Base-by-base conservation (phyloP, 2,329 filamentous ascomycete species). In the Cadophora gregata region DNA sequence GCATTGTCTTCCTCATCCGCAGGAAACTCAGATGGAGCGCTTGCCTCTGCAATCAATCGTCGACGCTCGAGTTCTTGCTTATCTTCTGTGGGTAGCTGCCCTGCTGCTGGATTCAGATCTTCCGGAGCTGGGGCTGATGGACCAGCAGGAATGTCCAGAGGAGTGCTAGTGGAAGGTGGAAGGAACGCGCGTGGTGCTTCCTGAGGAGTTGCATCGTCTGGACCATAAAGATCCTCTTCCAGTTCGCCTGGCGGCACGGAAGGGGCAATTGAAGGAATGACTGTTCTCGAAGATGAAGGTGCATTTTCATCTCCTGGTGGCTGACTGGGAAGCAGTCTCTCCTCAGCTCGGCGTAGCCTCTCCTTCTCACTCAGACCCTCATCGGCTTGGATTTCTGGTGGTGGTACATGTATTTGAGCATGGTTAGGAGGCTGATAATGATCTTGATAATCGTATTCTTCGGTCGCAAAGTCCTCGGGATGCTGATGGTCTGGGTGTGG, bases 361-460 rank as follows among this genome's bases (percentile, higher is more conserved):
- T 96, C 90, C 78, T 97, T 97, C 70, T 98, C 96, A 14, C 90
- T 88, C 36, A 93, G 80, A 4, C 81, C 84, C 67, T 86, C 85
- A 64, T 93, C 88, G 14, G 85, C 80, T 12, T 83, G 80, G 21
- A 89, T 72, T 33, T 85, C 81, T n/a, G 90, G 88, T 4, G 86
- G 86, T 33, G 88, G 86, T 19, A 89, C 76, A 72, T 86, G 84
- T 64, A 83, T 78, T 60, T 86, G 80, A 70, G 82, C 60, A 75
- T 76, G 64, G 71, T 74, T 31, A 69, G 72, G 66, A 73, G 75
- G 66, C 9, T 63, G 55, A 42, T 72, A 71, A 27, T 51, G 48
- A 24, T 63, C 51, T 12, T 60, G 63, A 38, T 61, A 66, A 16
- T 64, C 60, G 53, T 67, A 62, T 3, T 67, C 58, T 31, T 64